These are phyloP conservation scores for Fusarium transvaalense DNA, from an alignment of 2,329 filamentous ascomycete genomes.

Conservation along the genomic window DNA sequence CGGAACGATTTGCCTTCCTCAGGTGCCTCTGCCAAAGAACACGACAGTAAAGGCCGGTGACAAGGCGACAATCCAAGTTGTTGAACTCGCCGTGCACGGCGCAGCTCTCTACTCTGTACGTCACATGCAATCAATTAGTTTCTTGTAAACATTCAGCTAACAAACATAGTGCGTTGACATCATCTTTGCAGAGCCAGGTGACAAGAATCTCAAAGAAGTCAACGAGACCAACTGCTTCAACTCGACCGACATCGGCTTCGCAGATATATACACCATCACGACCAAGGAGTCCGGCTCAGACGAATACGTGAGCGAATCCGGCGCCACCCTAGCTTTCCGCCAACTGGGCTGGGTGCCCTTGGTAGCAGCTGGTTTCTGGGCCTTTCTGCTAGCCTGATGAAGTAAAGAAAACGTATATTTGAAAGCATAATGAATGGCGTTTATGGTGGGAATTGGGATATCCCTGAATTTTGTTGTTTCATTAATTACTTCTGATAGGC, in stretches of 20 bases:
- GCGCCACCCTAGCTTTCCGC: slow-evolving; percentile 41
- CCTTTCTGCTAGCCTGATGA: slow-evolving; percentile 52
- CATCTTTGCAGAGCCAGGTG: slow-evolving; percentile 83
- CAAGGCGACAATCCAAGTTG: slow-evolving; percentile 88
- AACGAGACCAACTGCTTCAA: slow-evolving; percentile 91
- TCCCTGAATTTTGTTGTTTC: slow-evolving; percentile 28
- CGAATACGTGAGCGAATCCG: slow-evolving; percentile 49
- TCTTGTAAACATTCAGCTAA: slow-evolving; percentile 9
- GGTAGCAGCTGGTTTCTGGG: slow-evolving; percentile 55
- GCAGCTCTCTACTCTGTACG: slow-evolving; percentile 84
- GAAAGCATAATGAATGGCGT: slow-evolving; percentile 45
- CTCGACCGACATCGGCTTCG: slow-evolving; percentile 80
- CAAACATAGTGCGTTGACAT: slow-evolving; percentile 86
- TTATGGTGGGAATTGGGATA: slow-evolving; percentile 32
- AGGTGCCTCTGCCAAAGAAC: slow-evolving; percentile 84
- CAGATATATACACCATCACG: slow-evolving; percentile 79
- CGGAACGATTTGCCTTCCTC: slow-evolving; percentile 88
- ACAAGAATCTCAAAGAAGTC: slow-evolving; percentile 75
- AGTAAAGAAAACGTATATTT: slow-evolving; percentile 43
- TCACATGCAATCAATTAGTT: background rate
- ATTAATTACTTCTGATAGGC: background rate
- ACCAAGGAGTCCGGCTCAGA: slow-evolving; percentile 58
- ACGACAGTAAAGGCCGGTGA: slow-evolving; percentile 81
- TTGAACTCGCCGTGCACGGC: slow-evolving; percentile 86
- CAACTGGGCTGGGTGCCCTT: slow-evolving; percentile 56